Evolutionary conservation across 768 basidiomycete species (phyloP), one percentile per base, ranked within the genome.

Genomic region (Heimioporus sp.): DNA sequence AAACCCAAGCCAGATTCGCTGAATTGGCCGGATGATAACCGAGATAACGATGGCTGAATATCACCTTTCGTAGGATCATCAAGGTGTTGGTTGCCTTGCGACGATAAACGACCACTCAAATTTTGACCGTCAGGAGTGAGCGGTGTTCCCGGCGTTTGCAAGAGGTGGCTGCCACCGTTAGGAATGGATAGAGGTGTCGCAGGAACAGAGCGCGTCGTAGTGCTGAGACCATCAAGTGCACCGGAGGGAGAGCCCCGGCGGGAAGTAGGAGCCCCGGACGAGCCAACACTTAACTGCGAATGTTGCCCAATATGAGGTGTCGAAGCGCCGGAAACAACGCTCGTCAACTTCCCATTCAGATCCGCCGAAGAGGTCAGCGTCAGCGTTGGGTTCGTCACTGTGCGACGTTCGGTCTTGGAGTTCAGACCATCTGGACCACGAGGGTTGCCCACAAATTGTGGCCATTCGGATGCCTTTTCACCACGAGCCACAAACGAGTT

Each of bases 401-500:
- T 82, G 34, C 89, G 85, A 55, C 89, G 80, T 49, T 89, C 87
- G 30, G 72, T 61, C 49, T 86, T 80, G 38, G 77, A 73, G 39
- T 71, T 64, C 31, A 81, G 59, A 12, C 76, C 75, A 35, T 91
- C 90, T 32, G 83, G 81, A 28, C 75, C 79, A 60, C 87, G 83
- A 40, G 77, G 65, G 43, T 78, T 77, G 24, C 80, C 80, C 42
- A 82, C 75, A 71, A 93, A 97, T 67, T 93, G 92, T 31, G 94
- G 91, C 95, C 95, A 98, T 67, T 97, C 94, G 1, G 92, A 92
- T 10, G 90, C 78, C 66, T 85, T 87, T 64, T 86, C 86, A 32
- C 81, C 76, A 40, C 85, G 83, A 54, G 72, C 69, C 30, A 76
- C 65, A 53, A 82, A 82, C 43, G 81, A 82, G 44, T 79, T 72